These are phyloP conservation scores for Phialophora tarda DNA, from an alignment of 2,329 filamentous ascomycete species.

Conservation along the genomic window DNA sequence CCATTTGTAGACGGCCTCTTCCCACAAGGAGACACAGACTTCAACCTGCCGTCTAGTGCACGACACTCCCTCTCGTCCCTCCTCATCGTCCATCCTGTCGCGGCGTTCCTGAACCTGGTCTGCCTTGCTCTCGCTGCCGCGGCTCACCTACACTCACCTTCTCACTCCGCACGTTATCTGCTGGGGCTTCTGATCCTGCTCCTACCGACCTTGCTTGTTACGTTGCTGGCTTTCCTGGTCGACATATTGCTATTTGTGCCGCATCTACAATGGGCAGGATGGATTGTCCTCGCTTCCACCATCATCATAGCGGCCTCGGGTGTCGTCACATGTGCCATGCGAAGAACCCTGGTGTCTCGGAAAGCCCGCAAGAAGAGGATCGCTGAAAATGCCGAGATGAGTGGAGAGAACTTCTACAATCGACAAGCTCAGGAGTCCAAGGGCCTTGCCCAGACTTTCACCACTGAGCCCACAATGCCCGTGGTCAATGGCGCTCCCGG, in stretches of 20 bases:
- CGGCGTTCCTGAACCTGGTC: constrained; percentile 81
- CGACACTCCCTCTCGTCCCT: constrained; percentile 79
- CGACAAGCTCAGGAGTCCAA: constrained; percentile 53
- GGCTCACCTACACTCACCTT: constrained; percentile 84
- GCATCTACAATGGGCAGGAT: constrained; percentile 91
- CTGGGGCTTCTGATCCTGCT: constrained; percentile 84
- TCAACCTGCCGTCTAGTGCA: constrained; percentile 68
- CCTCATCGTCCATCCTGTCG: constrained; percentile 89
- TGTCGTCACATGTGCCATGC: constrained; percentile 92
- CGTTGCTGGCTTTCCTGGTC: constrained; percentile 85
- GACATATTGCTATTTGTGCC: constrained; percentile 95
- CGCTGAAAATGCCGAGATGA: constrained; percentile 95
- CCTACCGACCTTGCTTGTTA: constrained; percentile 81
- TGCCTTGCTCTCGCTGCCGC: constrained; percentile 79
- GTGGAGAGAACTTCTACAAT: constrained; percentile 87
- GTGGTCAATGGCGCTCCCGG: constrained; percentile 62
- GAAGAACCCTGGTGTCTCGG: constrained; percentile 84
- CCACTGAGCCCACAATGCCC: constrained; percentile 64
- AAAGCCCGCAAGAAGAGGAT: constrained; percentile 94
- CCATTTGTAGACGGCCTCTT: constrained; percentile 54
- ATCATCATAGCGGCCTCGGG: constrained; percentile 81
- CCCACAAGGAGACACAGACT: constrained; percentile 56
- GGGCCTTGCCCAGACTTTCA: constrained; percentile 49
- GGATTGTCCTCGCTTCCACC: constrained; percentile 87
- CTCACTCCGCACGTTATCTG: constrained; percentile 88